A percentile compares a stretch with the other conserved stretches of the same genome.
Evolutionary conservation across 371 early-diverging fungal species (phyloP).

Genomic region (Mucor indicus): DNA sequence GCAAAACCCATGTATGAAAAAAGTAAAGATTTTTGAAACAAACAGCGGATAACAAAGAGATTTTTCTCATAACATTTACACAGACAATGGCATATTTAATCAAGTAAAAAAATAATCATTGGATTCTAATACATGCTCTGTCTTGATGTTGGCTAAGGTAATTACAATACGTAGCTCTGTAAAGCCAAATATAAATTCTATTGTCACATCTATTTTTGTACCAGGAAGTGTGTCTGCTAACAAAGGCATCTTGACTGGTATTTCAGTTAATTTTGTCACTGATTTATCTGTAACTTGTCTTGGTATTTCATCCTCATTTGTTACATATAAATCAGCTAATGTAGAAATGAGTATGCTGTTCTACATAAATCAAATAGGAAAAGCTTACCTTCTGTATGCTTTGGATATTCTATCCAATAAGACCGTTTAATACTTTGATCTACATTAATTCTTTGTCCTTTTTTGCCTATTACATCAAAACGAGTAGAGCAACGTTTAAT

Average conservation of each 20-base stretch:
- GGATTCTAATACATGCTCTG: too few species aligned
- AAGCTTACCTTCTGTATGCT: constrained; percentile 29
- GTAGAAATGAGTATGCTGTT: constrained; percentile 24
- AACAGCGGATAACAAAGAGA: too few species aligned
- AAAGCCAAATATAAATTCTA: constrained; percentile 28
- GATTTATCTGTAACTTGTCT: constrained; percentile 43
- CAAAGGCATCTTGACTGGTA: constrained; percentile 49
- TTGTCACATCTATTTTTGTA: constrained; percentile 42
- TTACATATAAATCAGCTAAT: constrained; percentile 29
- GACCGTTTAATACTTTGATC: constrained; percentile 21
- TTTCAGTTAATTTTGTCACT: constrained; percentile 44
- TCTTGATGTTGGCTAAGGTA: too few species aligned
- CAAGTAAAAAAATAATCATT: too few species aligned
- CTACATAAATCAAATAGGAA: constrained; percentile 35
- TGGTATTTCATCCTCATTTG: constrained; percentile 43
- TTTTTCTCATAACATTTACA: too few species aligned
- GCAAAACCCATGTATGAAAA: too few species aligned
- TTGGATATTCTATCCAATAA: constrained; percentile 32
- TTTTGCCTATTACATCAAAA: constrained; percentile 43
- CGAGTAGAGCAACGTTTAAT: constrained; percentile 46
- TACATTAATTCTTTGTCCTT: constrained; percentile 39
- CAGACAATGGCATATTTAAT: too few species aligned
- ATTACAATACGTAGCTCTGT: too few species aligned
- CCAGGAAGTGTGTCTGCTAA: constrained; percentile 40
- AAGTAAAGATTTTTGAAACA: too few species aligned